Evolutionary conservation across 2,329 filamentous ascomycete genomes (phyloP).

Genomic region (Epichloe hybrida): DNA sequence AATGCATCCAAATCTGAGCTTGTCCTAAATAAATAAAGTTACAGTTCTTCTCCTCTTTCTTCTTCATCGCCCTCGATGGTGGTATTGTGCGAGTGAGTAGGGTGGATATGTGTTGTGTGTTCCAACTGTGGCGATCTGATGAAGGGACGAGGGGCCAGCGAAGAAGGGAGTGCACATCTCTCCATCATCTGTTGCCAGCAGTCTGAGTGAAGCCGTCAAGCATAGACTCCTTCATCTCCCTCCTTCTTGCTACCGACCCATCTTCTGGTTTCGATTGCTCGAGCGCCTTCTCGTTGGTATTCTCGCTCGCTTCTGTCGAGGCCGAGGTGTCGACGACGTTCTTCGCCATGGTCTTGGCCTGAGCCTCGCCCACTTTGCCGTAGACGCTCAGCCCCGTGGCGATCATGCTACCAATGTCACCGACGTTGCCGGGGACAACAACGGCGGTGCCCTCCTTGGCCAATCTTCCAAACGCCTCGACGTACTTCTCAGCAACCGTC

Average conservation of each 20-base stretch:
- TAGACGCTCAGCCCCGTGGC: slow-evolving; percentile 91
- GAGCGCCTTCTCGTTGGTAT: slow-evolving; percentile 7
- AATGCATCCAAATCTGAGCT: too few relatives aligned
- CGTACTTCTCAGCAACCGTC: slow-evolving; percentile 92
- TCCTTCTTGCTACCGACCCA: slow-evolving; percentile 7
- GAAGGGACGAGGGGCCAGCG: too few relatives aligned
- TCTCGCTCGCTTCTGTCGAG: slow-evolving; percentile 8
- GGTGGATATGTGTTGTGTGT: neutral
- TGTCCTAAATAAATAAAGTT: too few relatives aligned
- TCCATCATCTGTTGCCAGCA: slow-evolving; percentile 17
- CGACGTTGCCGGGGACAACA: slow-evolving; percentile 91
- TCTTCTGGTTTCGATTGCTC: slow-evolving; percentile 8
- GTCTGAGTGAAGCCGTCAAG: slow-evolving; percentile 27
- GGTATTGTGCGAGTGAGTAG: neutral
- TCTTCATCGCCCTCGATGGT: neutral
- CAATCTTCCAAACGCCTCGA: slow-evolving; percentile 83
- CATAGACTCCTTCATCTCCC: slow-evolving; percentile 25
- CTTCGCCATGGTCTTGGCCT: slow-evolving; percentile 53
- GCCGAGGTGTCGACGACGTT: slow-evolving; percentile 24
- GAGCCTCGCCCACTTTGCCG: slow-evolving; percentile 76
- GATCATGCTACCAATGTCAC: slow-evolving; percentile 94
- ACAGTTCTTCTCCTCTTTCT: too few relatives aligned
- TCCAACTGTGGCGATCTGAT: neutral
- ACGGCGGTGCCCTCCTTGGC: slow-evolving; percentile 93
- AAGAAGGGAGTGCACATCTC: neutral